These are phyloP conservation scores for Ceriops tagal DNA, from an alignment of 345 rosid species.

Conservation along the genomic window DNA sequence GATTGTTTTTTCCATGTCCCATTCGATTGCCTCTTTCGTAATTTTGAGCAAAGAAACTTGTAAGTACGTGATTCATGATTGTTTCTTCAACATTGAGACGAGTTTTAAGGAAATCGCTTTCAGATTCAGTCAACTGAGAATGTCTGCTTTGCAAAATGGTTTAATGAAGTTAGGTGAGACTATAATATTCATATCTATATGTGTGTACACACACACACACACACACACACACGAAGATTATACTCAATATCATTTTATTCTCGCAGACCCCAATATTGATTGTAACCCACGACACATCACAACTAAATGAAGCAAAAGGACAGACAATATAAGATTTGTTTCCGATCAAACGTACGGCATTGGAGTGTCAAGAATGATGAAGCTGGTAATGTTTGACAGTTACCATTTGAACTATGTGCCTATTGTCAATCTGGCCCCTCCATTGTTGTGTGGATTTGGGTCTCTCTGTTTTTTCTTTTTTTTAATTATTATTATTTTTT, in stretches of 20 bases:
- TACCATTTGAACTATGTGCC: too few species aligned
- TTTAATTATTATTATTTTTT: too few species aligned
- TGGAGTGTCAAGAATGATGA: not conserved
- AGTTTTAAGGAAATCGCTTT: conserved; percentile 11
- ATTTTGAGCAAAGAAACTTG: conserved; percentile 17
- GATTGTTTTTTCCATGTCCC: conserved; percentile 16
- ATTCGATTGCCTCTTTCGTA: conserved; percentile 24
- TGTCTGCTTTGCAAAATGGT: conserved; percentile 5
- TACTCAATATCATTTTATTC: too few species aligned
- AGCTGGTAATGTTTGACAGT: too few species aligned
- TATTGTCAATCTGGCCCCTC: too few species aligned
- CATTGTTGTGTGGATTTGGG: too few species aligned
- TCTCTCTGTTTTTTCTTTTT: too few species aligned
- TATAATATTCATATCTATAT: not conserved
- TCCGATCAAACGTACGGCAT: not conserved
- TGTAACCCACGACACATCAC: not conserved
- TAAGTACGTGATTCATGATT: conserved; percentile 31
- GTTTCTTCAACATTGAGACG: conserved; percentile 11
- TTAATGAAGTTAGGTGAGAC: conserved; percentile 25
- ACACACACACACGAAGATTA: too few species aligned
- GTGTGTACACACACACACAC: too few species aligned
- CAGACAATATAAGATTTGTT: not conserved
- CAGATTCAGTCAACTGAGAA: not conserved
- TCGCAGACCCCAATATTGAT: not conserved
- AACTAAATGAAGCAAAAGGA: not conserved